These are phyloP conservation scores for Saccharum officinarum DNA, from an alignment of 176 grass and related monocot species.

Conservation along the genomic window DNA sequence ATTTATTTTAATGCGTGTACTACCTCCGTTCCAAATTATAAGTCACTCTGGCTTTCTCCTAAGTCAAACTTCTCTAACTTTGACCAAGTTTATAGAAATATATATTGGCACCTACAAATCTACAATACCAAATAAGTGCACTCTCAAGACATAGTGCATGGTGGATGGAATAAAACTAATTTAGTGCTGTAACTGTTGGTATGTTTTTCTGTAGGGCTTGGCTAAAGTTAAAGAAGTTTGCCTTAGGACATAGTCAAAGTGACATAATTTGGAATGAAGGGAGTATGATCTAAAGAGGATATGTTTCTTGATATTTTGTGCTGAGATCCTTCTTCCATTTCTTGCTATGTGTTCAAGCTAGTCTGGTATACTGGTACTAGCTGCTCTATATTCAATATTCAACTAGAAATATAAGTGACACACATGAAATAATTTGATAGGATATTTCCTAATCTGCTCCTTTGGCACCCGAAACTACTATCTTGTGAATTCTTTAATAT, in stretches of 20 bases:
- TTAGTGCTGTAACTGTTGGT: not conserved
- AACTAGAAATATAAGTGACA: not conserved
- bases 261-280: not conserved
- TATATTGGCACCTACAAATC: not conserved
- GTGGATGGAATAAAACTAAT: not conserved
- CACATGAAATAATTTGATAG: not conserved
- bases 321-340: not conserved
- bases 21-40: not conserved
- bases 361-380: not conserved
- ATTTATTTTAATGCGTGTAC: constrained; percentile 2
- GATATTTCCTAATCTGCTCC: not conserved
- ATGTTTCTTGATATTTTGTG: not conserved
- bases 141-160: not conserved
- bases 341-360: not conserved
- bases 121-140: not conserved
- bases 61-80: not conserved
- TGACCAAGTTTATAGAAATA: not conserved
- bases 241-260: not conserved
- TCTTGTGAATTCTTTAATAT: not conserved
- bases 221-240: not conserved
- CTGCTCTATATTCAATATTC: not conserved
- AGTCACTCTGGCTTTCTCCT: not conserved
- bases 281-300: not conserved
- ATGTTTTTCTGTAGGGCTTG: not conserved
- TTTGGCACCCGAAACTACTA: not conserved